Base-by-base conservation (phyloP, 352 stramenopile genomes). In the Albugo candida region DNA sequence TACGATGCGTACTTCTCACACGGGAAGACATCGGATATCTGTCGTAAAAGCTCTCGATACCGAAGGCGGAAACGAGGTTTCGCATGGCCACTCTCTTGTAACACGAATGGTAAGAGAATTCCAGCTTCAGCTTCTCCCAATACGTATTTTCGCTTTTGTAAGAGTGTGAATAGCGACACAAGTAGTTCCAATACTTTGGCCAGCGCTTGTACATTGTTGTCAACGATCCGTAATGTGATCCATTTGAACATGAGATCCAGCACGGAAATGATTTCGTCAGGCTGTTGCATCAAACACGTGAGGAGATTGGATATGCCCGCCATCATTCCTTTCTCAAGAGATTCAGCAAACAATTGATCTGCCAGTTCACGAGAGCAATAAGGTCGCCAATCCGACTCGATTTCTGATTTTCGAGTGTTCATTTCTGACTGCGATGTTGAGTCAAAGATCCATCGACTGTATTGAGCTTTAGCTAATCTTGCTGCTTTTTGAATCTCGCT, bases 121-220 rank as follows among this genome's bases (percentile, higher is more conserved):
- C 63, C 61, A 10, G 77, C 79, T 57, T 92, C 79, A 1, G 86
- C 77, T 31, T 92, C 79, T 45, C 89, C 67, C 31, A 92, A 49
- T 37, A 78, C 58, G 47, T 86, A 88, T 3, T 55, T 45, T 11
- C 54, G 51, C 3, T 60, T 56, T 41, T 82, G 83, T n/a, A 92
- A 49, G 55, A 87, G 66, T 47, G 82, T 64, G 31, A 92, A 83
- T 12, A 92, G 58, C 45, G 83, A 81, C 8, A 88, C 67, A 8
- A 91, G 48, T 2, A 91, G 64, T 39, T 92, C 77, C 2, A 92
- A 57, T 27, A 92, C 46, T 36, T 89, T 89, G 1, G 70, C 74
- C 13, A 89, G 60, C 0, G 73, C 79, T 54, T 92, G 77, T 13
- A 89, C 79, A 39, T 92, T 92, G 48, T 89, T 89, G 56, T 92